Base-by-base conservation (phyloP, 495 filamentous ascomycete species). In the Podospora conica region DNA sequence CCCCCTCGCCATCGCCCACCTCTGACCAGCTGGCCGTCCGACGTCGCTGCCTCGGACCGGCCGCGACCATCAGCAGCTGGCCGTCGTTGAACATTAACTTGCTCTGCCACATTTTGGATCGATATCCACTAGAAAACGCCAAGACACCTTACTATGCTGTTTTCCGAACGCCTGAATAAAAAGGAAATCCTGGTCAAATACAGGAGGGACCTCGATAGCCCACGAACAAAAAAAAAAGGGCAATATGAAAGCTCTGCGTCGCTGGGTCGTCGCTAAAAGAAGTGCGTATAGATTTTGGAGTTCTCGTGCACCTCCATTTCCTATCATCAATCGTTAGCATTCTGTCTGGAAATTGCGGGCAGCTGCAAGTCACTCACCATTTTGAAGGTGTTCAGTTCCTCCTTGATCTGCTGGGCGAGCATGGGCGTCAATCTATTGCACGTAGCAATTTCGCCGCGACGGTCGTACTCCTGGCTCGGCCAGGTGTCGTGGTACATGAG, bases 281-380 rank as follows among this genome's bases (percentile, higher is more conserved):
- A 99, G 85, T 99, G 95, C 71, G 95, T 99, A 83, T 98, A 96
- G 70, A 97, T 90, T 79, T 98, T 98, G 63, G 96, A 98, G 76
- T 89, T 90, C 80, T 97, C 93, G 75, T 99, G 95, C 74, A 99
- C 95, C 82, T 98, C 95, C 95, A 99, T 99, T 80, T 99, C 95
- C 96, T 98, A 68, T 24, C 22, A n/a, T 31, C 15, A 20, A 7
- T 60, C 72, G 73, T 75, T 71, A 83, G 75, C 68, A 64, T 63
- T 25, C 1, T 7, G 2, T 25, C 1, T 29, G 18, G 5, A 20
- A 54, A 9, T 29, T 64, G 31, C 22, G 9, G 56, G 29, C 10
- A n/a, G 22, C 27, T 28, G 22, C 9, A 31, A 21, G 20, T 27
- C 27, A 81, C 89, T 66, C 76, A 97, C 95, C 95, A 99, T 98